Base-by-base conservation (phyloP, 805 yeast genomes). In the Kazachstania africana region DNA sequence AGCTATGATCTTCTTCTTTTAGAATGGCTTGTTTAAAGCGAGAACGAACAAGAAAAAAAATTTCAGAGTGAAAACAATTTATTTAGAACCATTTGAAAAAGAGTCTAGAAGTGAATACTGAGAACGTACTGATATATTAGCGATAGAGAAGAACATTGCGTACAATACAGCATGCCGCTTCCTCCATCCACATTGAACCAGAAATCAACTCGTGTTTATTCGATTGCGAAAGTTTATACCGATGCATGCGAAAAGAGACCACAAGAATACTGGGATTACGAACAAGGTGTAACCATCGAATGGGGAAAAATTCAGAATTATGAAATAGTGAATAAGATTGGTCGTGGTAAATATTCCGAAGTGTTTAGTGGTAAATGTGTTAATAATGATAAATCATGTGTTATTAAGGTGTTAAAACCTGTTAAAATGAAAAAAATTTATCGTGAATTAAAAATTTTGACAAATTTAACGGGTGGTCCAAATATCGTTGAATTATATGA, bases 311-410 rank as follows among this genome's bases (percentile, higher is more conserved):
- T 81, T 42, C 70, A 75, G n/a, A 75, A 78, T 50, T 85, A 85
- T 55, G 96, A 87, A 59, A 76, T 85, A 28, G 66, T 79, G 24
- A 72, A 74, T 39, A 85, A 84, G 54, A 69, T 87, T 31, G 96
- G 96, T 8, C 69, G 95, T 36, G 96, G 96, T 30, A 84, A 84
- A 59, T 87, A 87, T 54, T 80, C 93, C 12, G 96, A 87, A 60
- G 96, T 87, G 29, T 87, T 87, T 48, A 73, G 83, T 42, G 96
- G 95, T 5, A 67, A 80, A 24, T 75, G 80, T 44, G 62, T 78
- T 13, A 52, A 66, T 26, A 68, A 69, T 35, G 73, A 76, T 33
- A 65, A 68, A 33, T 66, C 75, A 33, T 75, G 87, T 45, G 95
- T 87, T 31, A 81, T 87, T 49, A 87, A 87, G 59, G 95, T 84